Evolutionary conservation across 345 rosid genomes (phyloP), one percentile per base, ranked within the genome.

Genomic region (Trapa incisa): DNA sequence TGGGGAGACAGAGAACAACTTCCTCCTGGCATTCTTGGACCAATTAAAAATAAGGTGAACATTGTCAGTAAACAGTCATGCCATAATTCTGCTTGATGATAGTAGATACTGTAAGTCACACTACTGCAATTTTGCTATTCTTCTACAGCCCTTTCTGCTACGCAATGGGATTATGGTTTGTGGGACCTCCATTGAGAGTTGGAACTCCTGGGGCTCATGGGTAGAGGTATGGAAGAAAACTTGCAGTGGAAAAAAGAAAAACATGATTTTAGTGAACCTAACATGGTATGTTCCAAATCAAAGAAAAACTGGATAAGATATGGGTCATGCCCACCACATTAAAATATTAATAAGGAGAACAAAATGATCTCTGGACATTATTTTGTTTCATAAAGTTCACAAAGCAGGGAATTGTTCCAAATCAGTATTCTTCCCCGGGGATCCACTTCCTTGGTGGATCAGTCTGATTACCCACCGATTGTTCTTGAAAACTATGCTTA

Each of bases 131-230:
- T 32, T 42, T n/a, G 39, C 61, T 56, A 32, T 12, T 37, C 42
- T 47, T 62, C 3, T 62, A 71, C 81, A 94, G 97, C 99, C 99
- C 70, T 78, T 88, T 66, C 76, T 94, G 82, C 82, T 88, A 12
- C 86, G 80, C 68, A 81, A 86, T 35, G 89, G 96, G 29, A 67
- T 54, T 58, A 78, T 94, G 74, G 87, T 94, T 47, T 94, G 97
- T 54, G 95, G 96, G 77, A 88, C 97, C 65, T 94, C 97, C 2
- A 80, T 88, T 36, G 96, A 90, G 78, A 90, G 96, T 71, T 93
- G 97, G 97, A 90, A 93, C 67, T 90, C 97, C 66, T 90, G 97
- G 95, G 97, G 99, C 47, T 76, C 92, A 11, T 90, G 96, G 96
- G 78, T 88, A 74, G 95, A 93, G 96, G 99, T 93, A 73, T 62